Evolutionary conservation across 2,329 filamentous ascomycete species (phyloP), one percentile per base, ranked within the genome.

Genomic region (Fusarium fujikuroi): DNA sequence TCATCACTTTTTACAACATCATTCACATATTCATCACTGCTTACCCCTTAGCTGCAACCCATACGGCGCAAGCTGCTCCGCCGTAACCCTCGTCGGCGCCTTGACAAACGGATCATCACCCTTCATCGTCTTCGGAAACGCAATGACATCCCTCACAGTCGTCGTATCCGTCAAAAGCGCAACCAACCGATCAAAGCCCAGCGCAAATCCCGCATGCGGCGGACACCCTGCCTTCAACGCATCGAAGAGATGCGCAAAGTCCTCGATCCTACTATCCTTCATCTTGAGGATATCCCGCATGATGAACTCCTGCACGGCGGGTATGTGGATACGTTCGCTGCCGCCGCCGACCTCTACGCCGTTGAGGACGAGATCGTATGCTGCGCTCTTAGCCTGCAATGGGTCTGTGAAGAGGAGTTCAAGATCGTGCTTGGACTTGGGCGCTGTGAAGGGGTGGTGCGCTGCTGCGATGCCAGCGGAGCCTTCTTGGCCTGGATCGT

Each of bases 361-460:
- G 80, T 99, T 99, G 76, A 98, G 89, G 0, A 99, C 95, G 19
- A 99, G 90, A 77, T 99, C 96, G 83, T 98, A 99, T 80, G 97
- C 95, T 77, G 97, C 95, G 7, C 93, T 97, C 75, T 88, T 89
- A 3, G 90, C 94, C 52, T 87, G 83, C 2, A 94, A 86, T 0
- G 96, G 95, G 44, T 95, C 87, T 0, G 87, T 91, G 42, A 91
- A 85, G 3, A 98, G 89, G 2, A 94, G 83, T 43, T 94, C 91
- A 21, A 97, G 88, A 79, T 98, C 95, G 9, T 85, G 84, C 1
- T 87, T 81, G 0, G 90, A 90, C 40, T 93, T 90, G 0, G 96
- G 96, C 0, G 96, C 93, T 0, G 96, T 99, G 83, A 99, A 99
- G 0, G 96, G 96, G 80, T 99, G 96, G 79, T 99, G 96, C 0